A percentile compares a stretch with the other conserved stretches of the same genome.
phyloP scores from a whole-genome alignment of 1,139 yeast species.

The Pneumocystis carinii region DNA sequence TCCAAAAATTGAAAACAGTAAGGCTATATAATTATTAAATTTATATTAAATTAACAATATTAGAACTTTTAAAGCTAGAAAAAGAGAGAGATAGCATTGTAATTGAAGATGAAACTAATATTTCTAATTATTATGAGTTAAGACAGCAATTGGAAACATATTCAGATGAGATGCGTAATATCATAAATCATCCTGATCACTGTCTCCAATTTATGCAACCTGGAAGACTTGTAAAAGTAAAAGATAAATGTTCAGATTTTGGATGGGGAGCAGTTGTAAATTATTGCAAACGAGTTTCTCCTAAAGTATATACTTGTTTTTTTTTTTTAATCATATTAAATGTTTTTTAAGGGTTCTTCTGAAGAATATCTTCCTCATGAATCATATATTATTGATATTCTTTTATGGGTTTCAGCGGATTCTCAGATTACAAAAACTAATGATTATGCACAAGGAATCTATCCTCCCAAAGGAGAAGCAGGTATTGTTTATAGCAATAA shows the following conservation, averaged over 20 bases:
- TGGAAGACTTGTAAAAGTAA: conserved; percentile 69
- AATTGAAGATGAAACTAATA: conserved; percentile 57
- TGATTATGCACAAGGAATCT: conserved; percentile 67
- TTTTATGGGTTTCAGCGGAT: conserved; percentile 51
- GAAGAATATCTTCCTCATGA: conserved; percentile 40
- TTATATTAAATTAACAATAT: not conserved
- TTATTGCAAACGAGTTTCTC: conserved; percentile 48
- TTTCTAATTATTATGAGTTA: conserved; percentile 72
- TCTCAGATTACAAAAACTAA: conserved; percentile 42
- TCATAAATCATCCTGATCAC: conserved; percentile 87
- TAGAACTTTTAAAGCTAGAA: conserved; percentile 39
- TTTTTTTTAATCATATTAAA: conserved; percentile 25
- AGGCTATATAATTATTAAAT: not conserved
- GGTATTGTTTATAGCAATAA: not conserved
- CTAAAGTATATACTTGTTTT: conserved; percentile 9
- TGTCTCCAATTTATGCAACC: conserved; percentile 69
- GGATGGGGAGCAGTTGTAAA: conserved; percentile 92
- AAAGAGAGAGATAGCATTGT: conserved; percentile 34
- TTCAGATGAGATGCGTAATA: conserved; percentile 62
- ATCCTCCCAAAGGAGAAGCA: conserved; percentile 63
- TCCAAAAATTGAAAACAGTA: conserved; percentile 52
- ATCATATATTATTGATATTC: conserved; percentile 71
- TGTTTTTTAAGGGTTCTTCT: conserved; percentile 29
- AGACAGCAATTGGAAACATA: conserved; percentile 56
- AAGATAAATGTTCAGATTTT: conserved; percentile 43